Percentiles rank a stretch among this genome's conserved stretches.
These are phyloP conservation scores for Oidiodendron maius DNA, from an alignment of 495 filamentous ascomycete genomes.

Conservation along the genomic window DNA sequence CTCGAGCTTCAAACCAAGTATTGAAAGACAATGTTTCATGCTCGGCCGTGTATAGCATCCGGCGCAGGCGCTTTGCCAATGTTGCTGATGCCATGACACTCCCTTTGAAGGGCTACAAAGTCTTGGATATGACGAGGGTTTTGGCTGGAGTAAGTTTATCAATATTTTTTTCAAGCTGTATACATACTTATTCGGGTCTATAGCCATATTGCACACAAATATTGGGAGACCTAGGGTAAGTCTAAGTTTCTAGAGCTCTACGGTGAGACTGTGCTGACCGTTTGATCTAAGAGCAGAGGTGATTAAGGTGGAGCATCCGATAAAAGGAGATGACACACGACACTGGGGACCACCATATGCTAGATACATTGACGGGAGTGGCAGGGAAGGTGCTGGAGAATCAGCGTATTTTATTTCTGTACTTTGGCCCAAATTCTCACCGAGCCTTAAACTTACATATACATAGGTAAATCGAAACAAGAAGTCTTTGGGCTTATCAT, in stretches of 20 bases:
- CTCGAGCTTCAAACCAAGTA: constrained; percentile 13
- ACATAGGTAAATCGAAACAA: constrained; percentile 89
- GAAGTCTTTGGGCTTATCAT: constrained; percentile 87
- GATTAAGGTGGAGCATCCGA: constrained; percentile 95
- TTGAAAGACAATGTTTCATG: constrained; percentile 3
- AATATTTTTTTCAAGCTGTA: background rate
- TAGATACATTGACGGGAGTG: constrained; percentile 52
- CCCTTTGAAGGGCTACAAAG: constrained; percentile 77
- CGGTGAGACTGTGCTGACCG: background rate
- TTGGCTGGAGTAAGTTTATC: constrained; percentile 74
- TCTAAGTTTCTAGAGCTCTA: background rate
- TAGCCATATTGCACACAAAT: constrained; percentile 98
- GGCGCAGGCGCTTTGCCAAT: constrained; percentile 12
- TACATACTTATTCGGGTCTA: constrained; percentile 1
- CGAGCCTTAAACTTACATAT: background rate
- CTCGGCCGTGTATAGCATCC: constrained; percentile 3
- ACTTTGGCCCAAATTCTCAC: background rate
- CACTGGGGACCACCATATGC: constrained; percentile 97
- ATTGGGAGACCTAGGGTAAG: constrained; percentile 89
- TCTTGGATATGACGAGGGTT: constrained; percentile 95
- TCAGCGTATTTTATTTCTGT: constrained; percentile 92
- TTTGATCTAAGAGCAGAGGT: constrained; percentile 67
- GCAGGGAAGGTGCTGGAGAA: constrained; percentile 72
- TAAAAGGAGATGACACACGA: constrained; percentile 85
- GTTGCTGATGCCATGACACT: constrained; percentile 28